phyloP scores from a whole-genome alignment of 2,329 filamentous ascomycete genomes.

The Capronia epimyces region DNA sequence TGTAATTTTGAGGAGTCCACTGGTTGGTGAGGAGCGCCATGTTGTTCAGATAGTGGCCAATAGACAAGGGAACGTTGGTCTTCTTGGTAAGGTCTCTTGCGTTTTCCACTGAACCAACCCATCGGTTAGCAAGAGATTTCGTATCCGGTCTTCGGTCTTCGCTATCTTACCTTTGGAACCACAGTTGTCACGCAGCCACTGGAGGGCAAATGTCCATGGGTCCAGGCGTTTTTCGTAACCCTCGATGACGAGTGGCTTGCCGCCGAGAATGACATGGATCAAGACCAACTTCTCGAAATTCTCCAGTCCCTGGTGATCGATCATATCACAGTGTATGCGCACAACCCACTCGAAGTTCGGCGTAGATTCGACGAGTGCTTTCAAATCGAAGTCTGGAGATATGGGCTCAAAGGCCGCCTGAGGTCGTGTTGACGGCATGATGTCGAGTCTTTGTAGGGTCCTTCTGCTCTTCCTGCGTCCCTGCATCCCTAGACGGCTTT shows the following conservation, averaged over 20 bases:
- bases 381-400: slow-evolving; percentile 74
- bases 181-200: slow-evolving; percentile 74
- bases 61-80: slow-evolving; percentile 73
- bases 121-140: slow-evolving; percentile 8
- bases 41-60: slow-evolving; percentile 82
- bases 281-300: slow-evolving; percentile 81
- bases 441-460: slow-evolving; percentile 28
- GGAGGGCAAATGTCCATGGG: slow-evolving; percentile 67
- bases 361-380: slow-evolving; percentile 66
- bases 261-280: slow-evolving; percentile 75
- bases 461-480: background rate
- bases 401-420: slow-evolving; percentile 90
- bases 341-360: slow-evolving; percentile 83
- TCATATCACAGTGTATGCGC: slow-evolving; percentile 70
- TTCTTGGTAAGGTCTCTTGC: slow-evolving; percentile 74
- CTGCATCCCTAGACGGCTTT: background rate
- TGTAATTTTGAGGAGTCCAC: slow-evolving; percentile 69
- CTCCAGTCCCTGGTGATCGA: slow-evolving; percentile 68
- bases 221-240: slow-evolving; percentile 76
- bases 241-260: slow-evolving; percentile 84
- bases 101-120: slow-evolving; percentile 60
- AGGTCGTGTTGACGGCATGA: slow-evolving; percentile 73
- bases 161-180: slow-evolving; percentile 65
- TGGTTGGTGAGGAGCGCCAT: slow-evolving; percentile 80
- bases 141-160: slow-evolving; percentile 4